Evolutionary conservation across 768 basidiomycete genomes (phyloP), one percentile per base, ranked within the genome.

Genomic region (Austroboletus eburneus): DNA sequence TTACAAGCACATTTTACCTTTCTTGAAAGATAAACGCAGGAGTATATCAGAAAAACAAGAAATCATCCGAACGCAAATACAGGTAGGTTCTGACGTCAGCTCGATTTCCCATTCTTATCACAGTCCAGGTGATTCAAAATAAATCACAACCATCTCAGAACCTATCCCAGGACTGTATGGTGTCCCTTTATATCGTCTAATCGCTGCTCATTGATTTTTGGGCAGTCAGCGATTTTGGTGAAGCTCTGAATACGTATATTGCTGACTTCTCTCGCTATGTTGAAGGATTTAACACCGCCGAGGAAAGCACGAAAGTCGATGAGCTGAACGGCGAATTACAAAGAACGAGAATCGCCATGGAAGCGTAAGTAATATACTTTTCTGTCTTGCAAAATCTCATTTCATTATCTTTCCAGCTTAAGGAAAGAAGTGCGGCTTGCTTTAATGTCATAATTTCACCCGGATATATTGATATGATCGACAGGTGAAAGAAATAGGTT

Each of bases 101-200:
- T n/a, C 24, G 25, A 16, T 22, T 32, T 32, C 32, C 10, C 4
- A 10, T 21, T 9, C 43, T 51, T n/a, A 58, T 38, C 42, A 34
- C 37, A 22, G 4, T n/a, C 6, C 14, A 58, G 57, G 33, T 35
- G 13, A 37, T 59, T 14, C 43, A 56, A 9, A 41, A 46, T 2
- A 58, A 43, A n/a, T 47, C 57, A 7, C 43, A 48, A 12, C 57
- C 57, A 29, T 59, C 57, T 7, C 45, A 59, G 36, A n/a, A 46
- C 1, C 23, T 56, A 24, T 60, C 48, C 21, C 57, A 56, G 33
- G 54, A 50, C 34, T 58, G 54, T 58, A 40, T 3, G 54, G 5
- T 22, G 14, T 29, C n/a, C 20, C 23, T 6, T 34, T 16, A 18
- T 27, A 14, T 17, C 4, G 34, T 18, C 3, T 25, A 21, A 23